phyloP scores from a whole-genome alignment of 768 basidiomycete genomes.

The Boletus barrowsii region DNA sequence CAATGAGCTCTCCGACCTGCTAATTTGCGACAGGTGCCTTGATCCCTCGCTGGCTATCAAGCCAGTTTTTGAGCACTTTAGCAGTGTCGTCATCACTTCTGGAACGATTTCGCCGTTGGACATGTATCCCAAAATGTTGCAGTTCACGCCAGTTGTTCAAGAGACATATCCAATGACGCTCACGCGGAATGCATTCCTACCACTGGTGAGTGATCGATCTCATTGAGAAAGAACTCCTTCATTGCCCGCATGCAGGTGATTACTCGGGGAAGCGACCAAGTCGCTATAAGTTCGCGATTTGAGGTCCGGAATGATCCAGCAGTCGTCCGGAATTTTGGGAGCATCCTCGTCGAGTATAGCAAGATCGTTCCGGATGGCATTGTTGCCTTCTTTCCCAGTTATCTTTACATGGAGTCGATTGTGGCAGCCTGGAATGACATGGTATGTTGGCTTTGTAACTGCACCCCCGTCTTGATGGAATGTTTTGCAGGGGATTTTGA shows the following conservation, averaged over 20 bases:
- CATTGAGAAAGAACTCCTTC: background rate
- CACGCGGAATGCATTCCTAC: constrained; percentile 92
- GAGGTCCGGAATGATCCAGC: constrained; percentile 99
- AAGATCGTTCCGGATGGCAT: constrained; percentile 98
- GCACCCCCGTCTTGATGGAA: background rate
- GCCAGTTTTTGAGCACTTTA: constrained; percentile 97
- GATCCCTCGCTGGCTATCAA: constrained; percentile 97
- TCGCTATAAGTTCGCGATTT: constrained; percentile 96
- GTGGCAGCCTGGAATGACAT: constrained; percentile 99
- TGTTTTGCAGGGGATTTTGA: constrained; percentile 80
- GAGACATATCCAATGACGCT: constrained; percentile 98
- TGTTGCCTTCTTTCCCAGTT: constrained; percentile 98
- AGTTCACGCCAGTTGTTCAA: constrained; percentile 94
- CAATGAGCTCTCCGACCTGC: background rate
- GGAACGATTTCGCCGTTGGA: constrained; percentile 98
- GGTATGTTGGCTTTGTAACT: constrained; percentile 49
- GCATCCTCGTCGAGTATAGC: constrained; percentile 96
- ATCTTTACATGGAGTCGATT: constrained; percentile 99
- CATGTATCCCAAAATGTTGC: constrained; percentile 99
- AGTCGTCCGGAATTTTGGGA: constrained; percentile 97
- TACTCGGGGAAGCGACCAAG: constrained; percentile 96
- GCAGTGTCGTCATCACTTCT: constrained; percentile 96
- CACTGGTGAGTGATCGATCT: constrained; percentile 58
- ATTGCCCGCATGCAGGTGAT: constrained; percentile 63
- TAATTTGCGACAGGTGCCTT: constrained; percentile 64